These are phyloP conservation scores for Skeletonema potamos DNA, from an alignment of 108 stramenopile genomes.

Conservation along the genomic window DNA sequence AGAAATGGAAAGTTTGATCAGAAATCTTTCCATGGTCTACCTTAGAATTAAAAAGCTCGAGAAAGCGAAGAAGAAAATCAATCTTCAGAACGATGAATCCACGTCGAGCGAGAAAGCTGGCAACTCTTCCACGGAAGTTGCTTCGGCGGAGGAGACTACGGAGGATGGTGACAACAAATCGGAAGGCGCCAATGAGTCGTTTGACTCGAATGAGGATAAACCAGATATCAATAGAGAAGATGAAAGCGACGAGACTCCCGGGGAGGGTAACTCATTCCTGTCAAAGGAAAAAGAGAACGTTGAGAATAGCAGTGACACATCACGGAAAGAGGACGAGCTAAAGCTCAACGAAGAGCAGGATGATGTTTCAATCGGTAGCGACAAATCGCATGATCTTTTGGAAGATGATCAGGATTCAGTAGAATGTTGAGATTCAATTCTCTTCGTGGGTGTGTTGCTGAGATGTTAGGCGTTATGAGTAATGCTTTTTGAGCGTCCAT, in stretches of 20 bases:
- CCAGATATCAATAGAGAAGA: neutral
- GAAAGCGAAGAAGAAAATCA: conserved; percentile 7
- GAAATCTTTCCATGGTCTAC: conserved; percentile 47
- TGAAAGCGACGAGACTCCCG: neutral
- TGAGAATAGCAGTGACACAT: conserved; percentile 1
- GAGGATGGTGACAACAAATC: neutral
- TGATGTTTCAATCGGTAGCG: neutral
- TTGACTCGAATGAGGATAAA: neutral
- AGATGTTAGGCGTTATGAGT: neutral
- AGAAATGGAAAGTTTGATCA: conserved; percentile 61
- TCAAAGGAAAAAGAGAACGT: conserved; percentile 29
- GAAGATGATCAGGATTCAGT: neutral
- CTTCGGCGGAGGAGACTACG: neutral
- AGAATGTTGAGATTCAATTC: neutral
- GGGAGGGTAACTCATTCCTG: neutral
- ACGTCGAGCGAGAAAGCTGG: conserved; percentile 5
- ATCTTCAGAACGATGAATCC: conserved; percentile 12
- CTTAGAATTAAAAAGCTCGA: conserved; percentile 6
- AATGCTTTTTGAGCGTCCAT: neutral
- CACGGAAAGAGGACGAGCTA: neutral
- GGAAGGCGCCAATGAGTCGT: neutral
- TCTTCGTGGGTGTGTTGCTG: neutral
- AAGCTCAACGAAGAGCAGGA: neutral
- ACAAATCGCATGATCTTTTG: neutral
- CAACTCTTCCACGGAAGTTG: neutral